Percentiles rank a stretch among this genome's conserved stretches.
Conservation (phyloP, 1,284 basidiomycete species). For the Meira nashicola region DNA sequence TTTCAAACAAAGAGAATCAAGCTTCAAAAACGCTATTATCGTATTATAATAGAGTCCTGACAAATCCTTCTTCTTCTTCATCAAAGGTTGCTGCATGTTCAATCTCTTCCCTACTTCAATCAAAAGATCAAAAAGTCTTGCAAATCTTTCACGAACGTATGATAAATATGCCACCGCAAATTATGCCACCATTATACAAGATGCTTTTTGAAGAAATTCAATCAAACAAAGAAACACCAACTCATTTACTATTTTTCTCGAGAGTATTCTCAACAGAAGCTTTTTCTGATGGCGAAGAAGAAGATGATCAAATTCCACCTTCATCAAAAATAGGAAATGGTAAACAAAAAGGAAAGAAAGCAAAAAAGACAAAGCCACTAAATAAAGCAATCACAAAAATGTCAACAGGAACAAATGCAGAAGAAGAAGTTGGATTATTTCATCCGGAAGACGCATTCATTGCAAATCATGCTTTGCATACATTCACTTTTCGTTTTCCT, state of each 20-base stretch:
- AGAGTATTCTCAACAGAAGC: constrained; percentile 47
- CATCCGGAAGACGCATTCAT: constrained; percentile 48
- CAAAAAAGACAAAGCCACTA: constrained; percentile 1
- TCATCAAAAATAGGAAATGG: background rate
- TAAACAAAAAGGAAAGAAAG: constrained; percentile 6
- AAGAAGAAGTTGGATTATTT: constrained; percentile 42
- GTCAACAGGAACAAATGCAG: constrained; percentile 7
- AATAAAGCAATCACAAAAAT: constrained; percentile 8
- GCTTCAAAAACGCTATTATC: background rate
- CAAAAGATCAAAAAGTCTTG: constrained; percentile 17
- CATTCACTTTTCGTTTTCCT: constrained; percentile 46
- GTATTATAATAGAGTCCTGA: background rate
- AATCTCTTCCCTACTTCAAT: constrained; percentile 25
- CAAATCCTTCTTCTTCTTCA: background rate
- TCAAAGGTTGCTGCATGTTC: constrained; percentile 15
- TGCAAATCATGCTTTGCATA: constrained; percentile 29
- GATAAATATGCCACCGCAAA: constrained; percentile 47
- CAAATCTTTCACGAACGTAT: constrained; percentile 48
- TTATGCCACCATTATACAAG: constrained; percentile 46
- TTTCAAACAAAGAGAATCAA: constrained; percentile 18
- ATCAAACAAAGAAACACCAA: background rate
- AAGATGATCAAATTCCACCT: constrained; percentile 9
- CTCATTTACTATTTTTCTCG: constrained; percentile 45
- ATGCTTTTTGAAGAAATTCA: constrained; percentile 43
- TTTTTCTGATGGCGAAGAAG: constrained; percentile 38